Conservation (phyloP, 2,329 filamentous ascomycete genomes). For the Botrytis tulipae region DNA sequence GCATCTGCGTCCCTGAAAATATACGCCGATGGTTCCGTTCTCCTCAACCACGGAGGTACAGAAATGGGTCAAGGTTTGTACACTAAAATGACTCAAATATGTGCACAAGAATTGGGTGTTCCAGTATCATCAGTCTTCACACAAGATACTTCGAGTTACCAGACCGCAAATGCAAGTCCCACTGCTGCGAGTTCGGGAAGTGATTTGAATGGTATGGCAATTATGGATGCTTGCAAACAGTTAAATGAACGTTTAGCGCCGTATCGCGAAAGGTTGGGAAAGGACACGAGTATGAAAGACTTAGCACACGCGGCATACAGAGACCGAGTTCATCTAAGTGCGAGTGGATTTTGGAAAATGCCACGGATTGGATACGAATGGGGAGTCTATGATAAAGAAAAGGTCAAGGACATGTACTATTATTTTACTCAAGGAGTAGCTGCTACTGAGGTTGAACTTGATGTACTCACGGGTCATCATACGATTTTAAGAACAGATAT, state of each 20-base stretch:
- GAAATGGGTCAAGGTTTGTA: constrained; percentile 95
- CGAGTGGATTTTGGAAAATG: constrained; percentile 94
- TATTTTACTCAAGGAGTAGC: constrained; percentile 95
- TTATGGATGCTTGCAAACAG: constrained; percentile 85
- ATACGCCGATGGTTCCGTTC: constrained; percentile 87
- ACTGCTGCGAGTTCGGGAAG: constrained; percentile 91
- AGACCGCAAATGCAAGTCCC: constrained; percentile 85
- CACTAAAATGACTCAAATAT: constrained; percentile 94
- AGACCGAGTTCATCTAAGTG: constrained; percentile 87
- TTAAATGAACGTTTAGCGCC: constrained; percentile 82
- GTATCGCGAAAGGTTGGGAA: constrained; percentile 77
- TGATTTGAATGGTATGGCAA: constrained; percentile 93
- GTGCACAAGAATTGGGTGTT: constrained; percentile 80
- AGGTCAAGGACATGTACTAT: constrained; percentile 70
- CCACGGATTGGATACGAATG: constrained; percentile 93
- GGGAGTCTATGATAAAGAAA: constrained; percentile 79
- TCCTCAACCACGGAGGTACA: constrained; percentile 90
- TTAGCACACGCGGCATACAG: constrained; percentile 90
- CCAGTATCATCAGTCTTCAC: constrained; percentile 80
- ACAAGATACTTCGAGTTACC: constrained; percentile 90
- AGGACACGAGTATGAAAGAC: constrained; percentile 76
- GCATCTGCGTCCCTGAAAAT: constrained; percentile 92
- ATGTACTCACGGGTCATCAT: constrained; percentile 91
- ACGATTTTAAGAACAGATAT: constrained; percentile 85
- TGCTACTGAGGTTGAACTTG: constrained; percentile 87